Evolutionary conservation across 2,329 filamentous ascomycete genomes (phyloP).

Genomic region (Aspergillus brunneoviolaceus): DNA sequence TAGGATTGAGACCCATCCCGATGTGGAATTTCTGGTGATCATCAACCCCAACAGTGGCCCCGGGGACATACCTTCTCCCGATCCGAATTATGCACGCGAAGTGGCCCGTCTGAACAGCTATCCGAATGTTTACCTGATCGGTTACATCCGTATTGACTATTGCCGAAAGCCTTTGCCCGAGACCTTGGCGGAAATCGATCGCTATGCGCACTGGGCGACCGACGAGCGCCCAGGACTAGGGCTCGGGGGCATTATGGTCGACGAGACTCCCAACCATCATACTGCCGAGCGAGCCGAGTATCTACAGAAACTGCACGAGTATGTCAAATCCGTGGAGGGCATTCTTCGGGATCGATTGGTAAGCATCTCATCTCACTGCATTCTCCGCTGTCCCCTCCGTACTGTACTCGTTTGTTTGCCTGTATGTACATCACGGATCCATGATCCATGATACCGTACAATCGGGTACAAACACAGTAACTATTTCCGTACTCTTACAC

Average conservation of each 20-base stretch:
- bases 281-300: conserved; percentile 9
- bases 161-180: conserved; percentile 21
- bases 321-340: conserved; percentile 9
- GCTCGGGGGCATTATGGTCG: conserved; percentile 18
- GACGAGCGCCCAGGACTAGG: conserved; percentile 12
- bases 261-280: conserved; percentile 19
- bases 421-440: not conserved
- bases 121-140: conserved; percentile 21
- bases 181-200: conserved; percentile 17
- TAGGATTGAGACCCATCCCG: conserved; percentile 15
- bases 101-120: conserved; percentile 17
- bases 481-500: no score
- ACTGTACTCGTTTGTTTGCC: not conserved
- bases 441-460: not conserved
- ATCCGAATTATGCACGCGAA: conserved; percentile 17
- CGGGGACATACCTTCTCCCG: conserved; percentile 11
- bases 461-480: not conserved
- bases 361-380: not conserved
- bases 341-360: conserved; percentile 14
- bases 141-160: conserved; percentile 26
- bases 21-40: conserved; percentile 17
- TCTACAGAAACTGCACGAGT: conserved; percentile 1
- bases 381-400: not conserved
- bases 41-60: conserved; percentile 22
- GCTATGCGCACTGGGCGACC: conserved; percentile 16